These are phyloP conservation scores for Eragrostis nindensis DNA, from an alignment of 176 grass and related monocot species.

Conservation along the genomic window DNA sequence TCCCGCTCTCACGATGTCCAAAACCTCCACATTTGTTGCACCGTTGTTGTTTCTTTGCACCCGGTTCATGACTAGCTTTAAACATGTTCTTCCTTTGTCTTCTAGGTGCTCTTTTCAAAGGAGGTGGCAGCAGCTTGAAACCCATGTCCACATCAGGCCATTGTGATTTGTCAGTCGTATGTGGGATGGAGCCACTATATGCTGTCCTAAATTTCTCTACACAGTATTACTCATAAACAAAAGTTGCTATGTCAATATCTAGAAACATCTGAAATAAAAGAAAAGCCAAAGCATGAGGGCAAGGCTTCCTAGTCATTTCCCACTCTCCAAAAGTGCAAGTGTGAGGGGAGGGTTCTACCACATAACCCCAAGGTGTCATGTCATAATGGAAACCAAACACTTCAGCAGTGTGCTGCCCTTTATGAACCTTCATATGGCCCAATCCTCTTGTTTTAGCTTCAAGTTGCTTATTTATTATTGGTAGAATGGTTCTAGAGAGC, in stretches of 20 bases:
- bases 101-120: neutral
- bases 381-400: neutral
- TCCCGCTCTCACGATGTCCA: neutral
- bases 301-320: neutral
- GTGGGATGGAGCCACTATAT: neutral
- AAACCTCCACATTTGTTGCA: neutral
- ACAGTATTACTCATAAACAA: too few relatives aligned
- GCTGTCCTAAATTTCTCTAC: too few relatives aligned
- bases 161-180: neutral
- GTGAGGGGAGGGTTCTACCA: neutral
- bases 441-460: neutral
- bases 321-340: neutral
- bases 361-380: neutral
- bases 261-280: too few relatives aligned
- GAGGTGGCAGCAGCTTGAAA: neutral
- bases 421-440: neutral
- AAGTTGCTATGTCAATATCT: too few relatives aligned
- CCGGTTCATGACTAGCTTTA: neutral
- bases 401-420: neutral
- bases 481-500: neutral
- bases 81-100: neutral
- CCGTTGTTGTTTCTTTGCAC: neutral
- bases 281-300: too few relatives aligned
- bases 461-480: neutral
- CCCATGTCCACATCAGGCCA: neutral